A percentile compares a stretch with the other conserved stretches of the same genome.
These are phyloP conservation scores for Graphilbum ipis-grandicollis DNA, from an alignment of 2,329 filamentous ascomycete genomes.

Conservation along the genomic window DNA sequence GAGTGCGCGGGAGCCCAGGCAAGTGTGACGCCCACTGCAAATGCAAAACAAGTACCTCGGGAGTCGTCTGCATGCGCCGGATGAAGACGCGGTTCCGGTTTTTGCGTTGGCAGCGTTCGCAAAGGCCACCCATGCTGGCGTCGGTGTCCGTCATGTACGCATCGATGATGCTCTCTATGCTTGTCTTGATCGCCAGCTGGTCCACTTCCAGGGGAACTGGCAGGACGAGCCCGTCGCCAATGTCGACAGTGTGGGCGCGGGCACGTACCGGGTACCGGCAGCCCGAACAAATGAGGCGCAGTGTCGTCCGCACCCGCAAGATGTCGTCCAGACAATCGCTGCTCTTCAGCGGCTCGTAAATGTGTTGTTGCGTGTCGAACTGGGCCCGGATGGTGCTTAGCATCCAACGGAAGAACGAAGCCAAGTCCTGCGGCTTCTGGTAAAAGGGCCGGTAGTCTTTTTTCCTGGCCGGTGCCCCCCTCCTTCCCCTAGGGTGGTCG, in stretches of 20 bases:
- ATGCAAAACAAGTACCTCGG: conserved; percentile 6
- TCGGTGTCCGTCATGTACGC: not conserved
- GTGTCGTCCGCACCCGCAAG: conserved; percentile 1
- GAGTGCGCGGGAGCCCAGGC: too few species aligned
- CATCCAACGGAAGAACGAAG: not conserved
- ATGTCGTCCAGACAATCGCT: not conserved
- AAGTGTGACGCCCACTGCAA: conserved; percentile 1
- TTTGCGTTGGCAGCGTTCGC: conserved; percentile 2
- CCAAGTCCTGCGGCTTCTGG: not conserved
- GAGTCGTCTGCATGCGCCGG: conserved; percentile 4
- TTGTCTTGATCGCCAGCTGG: not conserved
- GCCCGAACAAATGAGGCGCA: conserved; percentile 1
- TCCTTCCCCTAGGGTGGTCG: too few species aligned
- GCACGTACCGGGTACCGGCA: conserved; percentile 3
- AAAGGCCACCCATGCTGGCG: not conserved
- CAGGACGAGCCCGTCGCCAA: not conserved
- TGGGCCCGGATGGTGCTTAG: not conserved
- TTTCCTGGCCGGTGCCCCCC: too few species aligned
- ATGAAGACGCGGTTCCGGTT: not conserved
- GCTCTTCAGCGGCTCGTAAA: not conserved
- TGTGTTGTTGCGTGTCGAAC: not conserved
- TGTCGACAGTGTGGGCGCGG: not conserved
- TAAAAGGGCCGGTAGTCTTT: too few species aligned
- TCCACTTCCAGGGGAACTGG: not conserved
- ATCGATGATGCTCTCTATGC: not conserved